phyloP scores from a whole-genome alignment of 2,329 filamentous ascomycete species.

The Hymenoscyphus repandus region DNA sequence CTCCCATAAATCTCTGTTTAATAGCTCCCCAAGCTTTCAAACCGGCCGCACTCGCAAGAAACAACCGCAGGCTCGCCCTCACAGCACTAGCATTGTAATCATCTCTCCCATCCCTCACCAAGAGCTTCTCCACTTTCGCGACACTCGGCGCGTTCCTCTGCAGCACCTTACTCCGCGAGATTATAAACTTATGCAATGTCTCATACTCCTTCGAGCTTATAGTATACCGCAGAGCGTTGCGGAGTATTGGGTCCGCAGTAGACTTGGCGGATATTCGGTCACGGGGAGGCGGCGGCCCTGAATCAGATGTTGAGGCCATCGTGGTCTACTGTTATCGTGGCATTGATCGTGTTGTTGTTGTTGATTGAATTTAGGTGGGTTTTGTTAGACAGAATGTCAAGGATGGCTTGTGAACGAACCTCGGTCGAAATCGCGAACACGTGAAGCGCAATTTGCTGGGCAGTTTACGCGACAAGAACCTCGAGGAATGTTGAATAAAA shows the following conservation, averaged over 20 bases:
- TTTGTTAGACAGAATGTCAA: background rate
- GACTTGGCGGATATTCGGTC: slow-evolving; percentile 27
- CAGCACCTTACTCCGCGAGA: slow-evolving; percentile 62
- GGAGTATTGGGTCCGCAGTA: slow-evolving; percentile 63
- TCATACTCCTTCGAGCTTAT: slow-evolving; percentile 83
- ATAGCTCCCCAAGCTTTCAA: slow-evolving; percentile 59
- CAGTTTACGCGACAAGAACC: background rate
- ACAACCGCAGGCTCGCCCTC: slow-evolving; percentile 65
- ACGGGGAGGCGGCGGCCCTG: slow-evolving; percentile 14
- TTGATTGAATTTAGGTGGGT: background rate
- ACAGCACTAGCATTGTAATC: slow-evolving; percentile 68
- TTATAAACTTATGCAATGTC: slow-evolving; percentile 73
- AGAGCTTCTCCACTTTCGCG: slow-evolving; percentile 44
- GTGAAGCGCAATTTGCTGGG: background rate
- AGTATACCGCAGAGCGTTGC: slow-evolving; percentile 82
- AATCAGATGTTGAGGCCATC: slow-evolving; percentile 19
- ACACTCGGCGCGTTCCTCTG: slow-evolving; percentile 51
- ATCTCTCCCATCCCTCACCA: slow-evolving; percentile 38
- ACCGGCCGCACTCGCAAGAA: slow-evolving; percentile 56
- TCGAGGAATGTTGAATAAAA: background rate
- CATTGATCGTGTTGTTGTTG: slow-evolving; percentile 28
- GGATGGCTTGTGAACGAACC: background rate
- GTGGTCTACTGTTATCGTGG: background rate
- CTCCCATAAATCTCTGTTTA: slow-evolving; percentile 41
- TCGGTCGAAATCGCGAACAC: background rate